Evolutionary conservation across 306 rosid genomes (phyloP).

Genomic region (Astragalus membranaceus): DNA sequence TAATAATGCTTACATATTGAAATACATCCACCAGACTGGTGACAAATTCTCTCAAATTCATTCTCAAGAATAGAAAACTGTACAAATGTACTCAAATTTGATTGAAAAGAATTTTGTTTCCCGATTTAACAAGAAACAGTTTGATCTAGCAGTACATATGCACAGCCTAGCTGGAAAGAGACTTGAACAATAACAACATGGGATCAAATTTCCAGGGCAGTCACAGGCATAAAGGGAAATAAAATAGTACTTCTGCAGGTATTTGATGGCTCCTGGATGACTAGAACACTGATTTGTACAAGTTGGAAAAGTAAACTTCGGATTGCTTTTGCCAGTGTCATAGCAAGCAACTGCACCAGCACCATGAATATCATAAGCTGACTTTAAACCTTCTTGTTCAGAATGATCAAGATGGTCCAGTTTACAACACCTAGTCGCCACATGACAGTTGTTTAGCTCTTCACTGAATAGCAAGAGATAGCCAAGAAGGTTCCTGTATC

Average conservation of each 20-base stretch:
- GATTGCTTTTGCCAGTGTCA: slow-evolving; percentile 43
- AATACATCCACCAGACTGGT: not conserved
- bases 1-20: not conserved
- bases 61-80: not conserved
- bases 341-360: slow-evolving; percentile 88
- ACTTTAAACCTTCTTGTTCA: slow-evolving; percentile 50
- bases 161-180: not conserved
- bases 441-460: slow-evolving; percentile 48
- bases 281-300: slow-evolving; percentile 51
- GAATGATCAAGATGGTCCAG: slow-evolving; percentile 34
- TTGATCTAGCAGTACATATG: not conserved
- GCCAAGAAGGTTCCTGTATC: slow-evolving; percentile 81
- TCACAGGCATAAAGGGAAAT: not conserved
- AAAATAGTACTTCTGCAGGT: slow-evolving; percentile 61
- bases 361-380: slow-evolving; percentile 60
- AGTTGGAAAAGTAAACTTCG: slow-evolving; percentile 64
- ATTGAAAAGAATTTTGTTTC: not conserved
- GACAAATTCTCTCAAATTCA: not conserved
- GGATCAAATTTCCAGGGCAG: slow-evolving; percentile 1
- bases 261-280: slow-evolving; percentile 40
- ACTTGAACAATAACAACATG: not conserved
- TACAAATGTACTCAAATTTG: not conserved
- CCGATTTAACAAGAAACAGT: not conserved
- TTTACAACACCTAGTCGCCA: slow-evolving; percentile 69
- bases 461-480: slow-evolving; percentile 64